phyloP scores from a whole-genome alignment of 2,329 filamentous ascomycete species.

The Nannizzia gypsea region DNA sequence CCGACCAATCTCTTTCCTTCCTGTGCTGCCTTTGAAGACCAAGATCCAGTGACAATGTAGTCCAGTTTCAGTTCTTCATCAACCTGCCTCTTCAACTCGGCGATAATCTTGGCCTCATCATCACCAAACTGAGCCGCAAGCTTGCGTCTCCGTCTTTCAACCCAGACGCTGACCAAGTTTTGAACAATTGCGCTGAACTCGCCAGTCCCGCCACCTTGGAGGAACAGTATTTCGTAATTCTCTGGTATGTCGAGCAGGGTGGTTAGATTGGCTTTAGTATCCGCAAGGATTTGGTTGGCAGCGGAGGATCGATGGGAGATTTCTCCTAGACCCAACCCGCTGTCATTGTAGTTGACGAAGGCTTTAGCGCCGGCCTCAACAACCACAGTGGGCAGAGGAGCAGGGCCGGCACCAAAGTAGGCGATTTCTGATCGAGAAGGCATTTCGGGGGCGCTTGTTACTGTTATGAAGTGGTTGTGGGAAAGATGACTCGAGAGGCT shows the following conservation, averaged over 20 bases:
- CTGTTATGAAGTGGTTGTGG: neutral
- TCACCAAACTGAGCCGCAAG: slow-evolving; percentile 39
- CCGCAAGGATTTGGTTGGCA: slow-evolving; percentile 65
- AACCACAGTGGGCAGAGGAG: slow-evolving; percentile 69
- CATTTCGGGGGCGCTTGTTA: slow-evolving; percentile 7
- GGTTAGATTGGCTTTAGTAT: slow-evolving; percentile 62
- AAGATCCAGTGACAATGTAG: slow-evolving; percentile 82
- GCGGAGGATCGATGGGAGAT: slow-evolving; percentile 76
- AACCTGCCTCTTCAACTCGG: slow-evolving; percentile 52
- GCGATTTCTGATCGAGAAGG: slow-evolving; percentile 22
- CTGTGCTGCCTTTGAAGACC: slow-evolving; percentile 79
- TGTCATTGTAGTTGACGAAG: slow-evolving; percentile 68
- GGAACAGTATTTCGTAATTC: slow-evolving; percentile 78
- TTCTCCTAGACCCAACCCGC: slow-evolving; percentile 76
- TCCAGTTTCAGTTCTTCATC: slow-evolving; percentile 66
- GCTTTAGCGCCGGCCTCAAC: slow-evolving; percentile 64
- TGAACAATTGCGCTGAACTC: slow-evolving; percentile 76
- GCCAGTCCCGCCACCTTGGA: slow-evolving; percentile 76
- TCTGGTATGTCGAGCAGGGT: slow-evolving; percentile 69
- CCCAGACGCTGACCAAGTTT: slow-evolving; percentile 75
- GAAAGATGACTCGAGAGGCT: too few species aligned
- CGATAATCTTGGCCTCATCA: slow-evolving; percentile 46
- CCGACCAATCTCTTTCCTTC: slow-evolving; percentile 72
- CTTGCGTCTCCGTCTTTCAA: slow-evolving; percentile 53
- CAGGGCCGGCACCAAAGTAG: slow-evolving; percentile 86